phyloP scores from a whole-genome alignment of 495 filamentous ascomycete species.

The Podospora fimiseda region DNA sequence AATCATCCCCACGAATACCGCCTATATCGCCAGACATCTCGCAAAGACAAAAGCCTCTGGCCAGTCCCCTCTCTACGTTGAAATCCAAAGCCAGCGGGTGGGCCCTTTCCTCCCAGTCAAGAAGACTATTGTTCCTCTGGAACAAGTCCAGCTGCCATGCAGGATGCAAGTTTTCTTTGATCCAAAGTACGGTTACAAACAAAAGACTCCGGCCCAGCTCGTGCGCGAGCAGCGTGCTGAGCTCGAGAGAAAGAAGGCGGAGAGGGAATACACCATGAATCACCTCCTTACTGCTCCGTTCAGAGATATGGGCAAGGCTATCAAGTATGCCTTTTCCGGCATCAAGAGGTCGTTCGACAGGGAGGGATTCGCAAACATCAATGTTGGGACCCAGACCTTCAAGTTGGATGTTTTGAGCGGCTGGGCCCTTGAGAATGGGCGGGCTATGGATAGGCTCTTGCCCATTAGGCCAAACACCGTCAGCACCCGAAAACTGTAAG shows the following conservation, averaged over 20 bases:
- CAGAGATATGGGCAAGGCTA: constrained; percentile 30
- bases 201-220: constrained; percentile 18
- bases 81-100: constrained; percentile 31
- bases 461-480: constrained; percentile 29
- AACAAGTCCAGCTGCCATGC: constrained; percentile 33
- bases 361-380: constrained; percentile 42
- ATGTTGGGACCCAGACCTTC: constrained; percentile 31
- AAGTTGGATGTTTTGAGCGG: constrained; percentile 46
- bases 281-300: constrained; percentile 47
- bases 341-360: constrained; percentile 37
- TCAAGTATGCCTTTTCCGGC: constrained; percentile 24
- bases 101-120: constrained; percentile 32
- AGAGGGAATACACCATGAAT: constrained; percentile 37
- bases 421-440: constrained; percentile 45
- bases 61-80: constrained; percentile 25
- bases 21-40: neutral
- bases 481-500: neutral
- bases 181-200: neutral
- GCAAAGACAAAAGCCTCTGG: neutral
- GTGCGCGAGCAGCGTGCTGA: constrained; percentile 20
- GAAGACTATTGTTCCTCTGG: constrained; percentile 27
- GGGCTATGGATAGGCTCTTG: constrained; percentile 44
- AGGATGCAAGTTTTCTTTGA: constrained; percentile 26
- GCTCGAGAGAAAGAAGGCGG: constrained; percentile 25
- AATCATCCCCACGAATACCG: constrained; percentile 19